Evolutionary conservation across 208 protist genomes (phyloP).

Genomic region (Leptomonas pyrrhocoris): DNA sequence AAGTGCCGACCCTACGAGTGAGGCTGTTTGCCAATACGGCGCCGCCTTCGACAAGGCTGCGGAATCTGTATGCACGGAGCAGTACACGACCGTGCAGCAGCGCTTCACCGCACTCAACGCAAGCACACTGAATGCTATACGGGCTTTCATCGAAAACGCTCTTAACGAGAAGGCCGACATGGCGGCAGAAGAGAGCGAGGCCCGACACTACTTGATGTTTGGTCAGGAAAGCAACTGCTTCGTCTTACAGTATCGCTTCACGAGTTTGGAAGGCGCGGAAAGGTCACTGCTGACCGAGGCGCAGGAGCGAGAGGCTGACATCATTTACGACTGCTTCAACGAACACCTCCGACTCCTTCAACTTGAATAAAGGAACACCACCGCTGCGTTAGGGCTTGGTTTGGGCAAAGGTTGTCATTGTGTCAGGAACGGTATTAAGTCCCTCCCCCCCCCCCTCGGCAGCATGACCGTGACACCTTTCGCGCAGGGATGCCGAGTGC

Average conservation of each 20-base stretch:
- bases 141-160: neutral
- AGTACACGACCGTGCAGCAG: constrained; percentile 28
- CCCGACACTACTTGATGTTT: neutral
- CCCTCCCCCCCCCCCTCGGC: too few species aligned
- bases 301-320: neutral
- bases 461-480: too few species aligned
- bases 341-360: neutral
- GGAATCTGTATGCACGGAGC: constrained; percentile 11
- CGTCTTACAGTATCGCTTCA: neutral
- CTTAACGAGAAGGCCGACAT: constrained; percentile 17
- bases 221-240: neutral
- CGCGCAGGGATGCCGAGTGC: too few species aligned
- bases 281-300: neutral
- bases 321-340: neutral
- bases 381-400: neutral
- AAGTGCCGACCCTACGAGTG: too few species aligned
- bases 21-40: neutral
- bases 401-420: neutral
- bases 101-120: constrained; percentile 26
- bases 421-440: too few species aligned
- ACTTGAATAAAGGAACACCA: too few species aligned
- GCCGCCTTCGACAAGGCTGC: constrained; percentile 19
- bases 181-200: constrained; percentile 21
- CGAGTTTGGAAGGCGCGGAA: neutral
- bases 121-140: constrained; percentile 4